Conservation (phyloP, 1,284 basidiomycete species). For the Fistulinella staudtii region DNA sequence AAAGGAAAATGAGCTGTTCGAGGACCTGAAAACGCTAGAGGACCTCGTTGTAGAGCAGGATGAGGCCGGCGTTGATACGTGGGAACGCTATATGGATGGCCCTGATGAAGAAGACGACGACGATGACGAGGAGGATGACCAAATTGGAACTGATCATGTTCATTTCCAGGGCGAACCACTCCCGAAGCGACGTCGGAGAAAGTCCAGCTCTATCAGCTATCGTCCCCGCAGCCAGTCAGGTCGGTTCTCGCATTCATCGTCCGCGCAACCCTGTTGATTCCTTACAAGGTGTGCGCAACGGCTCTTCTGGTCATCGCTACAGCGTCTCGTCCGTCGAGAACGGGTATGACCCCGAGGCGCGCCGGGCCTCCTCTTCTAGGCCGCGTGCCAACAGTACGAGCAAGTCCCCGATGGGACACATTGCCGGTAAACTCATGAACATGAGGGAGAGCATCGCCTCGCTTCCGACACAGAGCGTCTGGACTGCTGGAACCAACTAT, state of each 20-base stretch:
- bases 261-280: constrained; percentile 1
- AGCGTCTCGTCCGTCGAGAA: constrained; percentile 51
- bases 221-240: constrained; percentile 26
- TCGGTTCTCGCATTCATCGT: constrained; percentile 7
- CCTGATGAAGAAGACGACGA: constrained; percentile 66
- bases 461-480: constrained; percentile 51
- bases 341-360: constrained; percentile 34
- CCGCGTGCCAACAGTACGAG: constrained; percentile 23
- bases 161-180: constrained; percentile 41
- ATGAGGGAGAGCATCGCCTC: constrained; percentile 53
- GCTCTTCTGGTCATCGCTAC: constrained; percentile 33
- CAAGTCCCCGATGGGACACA: constrained; percentile 40
- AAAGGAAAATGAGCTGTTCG: constrained; percentile 71
- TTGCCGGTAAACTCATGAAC: constrained; percentile 48
- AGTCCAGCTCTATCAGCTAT: constrained; percentile 35
- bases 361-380: constrained; percentile 28
- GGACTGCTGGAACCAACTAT: constrained; percentile 81
- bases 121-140: constrained; percentile 65
- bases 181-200: constrained; percentile 31
- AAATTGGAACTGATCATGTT: constrained; percentile 47
- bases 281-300: constrained; percentile 21
- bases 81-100: constrained; percentile 45
- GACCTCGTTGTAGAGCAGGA: constrained; percentile 67
- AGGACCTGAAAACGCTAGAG: constrained; percentile 62
- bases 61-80: constrained; percentile 54